phyloP scores from a whole-genome alignment of 2,329 filamentous ascomycete species.

The Talaromyces islandicus region DNA sequence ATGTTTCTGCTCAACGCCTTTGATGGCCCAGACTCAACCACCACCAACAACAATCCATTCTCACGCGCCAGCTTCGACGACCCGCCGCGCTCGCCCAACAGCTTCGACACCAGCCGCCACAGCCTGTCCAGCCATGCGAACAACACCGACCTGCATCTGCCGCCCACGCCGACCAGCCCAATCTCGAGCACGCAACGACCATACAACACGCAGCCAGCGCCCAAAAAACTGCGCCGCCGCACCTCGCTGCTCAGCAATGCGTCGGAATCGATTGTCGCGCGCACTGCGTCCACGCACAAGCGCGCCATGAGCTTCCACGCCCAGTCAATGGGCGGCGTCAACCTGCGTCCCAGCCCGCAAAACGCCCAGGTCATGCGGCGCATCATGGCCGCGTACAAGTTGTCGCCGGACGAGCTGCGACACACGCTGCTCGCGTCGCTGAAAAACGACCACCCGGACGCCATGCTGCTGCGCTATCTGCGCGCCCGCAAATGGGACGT shows the following conservation, averaged over 20 bases:
- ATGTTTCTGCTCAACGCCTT: conserved; percentile 60
- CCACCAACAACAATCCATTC: conserved; percentile 22
- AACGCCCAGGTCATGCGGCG: conserved; percentile 75
- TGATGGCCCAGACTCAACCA: not conserved
- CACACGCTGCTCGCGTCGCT: conserved; percentile 80
- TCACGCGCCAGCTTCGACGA: conserved; percentile 3
- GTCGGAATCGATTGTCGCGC: not conserved
- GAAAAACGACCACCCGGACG: conserved; percentile 90
- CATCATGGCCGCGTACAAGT: conserved; percentile 57
- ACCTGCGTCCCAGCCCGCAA: conserved; percentile 19
- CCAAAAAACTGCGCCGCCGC: conserved; percentile 4
- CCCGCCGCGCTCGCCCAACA: conserved; percentile 7
- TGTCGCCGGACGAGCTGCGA: conserved; percentile 69
- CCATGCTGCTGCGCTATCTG: conserved; percentile 70
- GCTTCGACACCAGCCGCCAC: conserved; percentile 5
- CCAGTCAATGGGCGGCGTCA: conserved; percentile 22
- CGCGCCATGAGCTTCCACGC: conserved; percentile 4
- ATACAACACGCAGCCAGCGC: not conserved
- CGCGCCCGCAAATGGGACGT: conserved; percentile 89
- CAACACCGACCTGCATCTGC: not conserved
- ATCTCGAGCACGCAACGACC: not conserved
- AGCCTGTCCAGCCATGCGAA: conserved; percentile 5
- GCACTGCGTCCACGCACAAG: conserved; percentile 9
- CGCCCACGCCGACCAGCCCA: conserved; percentile 1
- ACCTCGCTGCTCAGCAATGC: conserved; percentile 5